These are phyloP conservation scores for Cyclotella cryptica DNA, from an alignment of 108 stramenopile species.

Conservation along the genomic window DNA sequence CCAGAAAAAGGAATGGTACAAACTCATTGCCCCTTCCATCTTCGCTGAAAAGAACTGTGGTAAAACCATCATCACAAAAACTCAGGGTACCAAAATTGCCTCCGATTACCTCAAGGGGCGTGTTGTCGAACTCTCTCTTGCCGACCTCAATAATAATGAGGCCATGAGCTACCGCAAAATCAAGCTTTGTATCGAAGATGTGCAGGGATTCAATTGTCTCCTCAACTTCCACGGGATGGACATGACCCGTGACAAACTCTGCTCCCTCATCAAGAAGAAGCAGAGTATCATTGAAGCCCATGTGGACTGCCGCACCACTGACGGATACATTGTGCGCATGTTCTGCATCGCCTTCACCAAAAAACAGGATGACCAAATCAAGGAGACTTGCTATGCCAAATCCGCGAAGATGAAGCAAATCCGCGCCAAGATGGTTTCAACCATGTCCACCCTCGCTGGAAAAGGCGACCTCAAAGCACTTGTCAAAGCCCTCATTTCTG, in stretches of 20 bases:
- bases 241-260: slow-evolving; percentile 99
- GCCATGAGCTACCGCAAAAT: slow-evolving; percentile 96
- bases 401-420: slow-evolving; percentile 95
- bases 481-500: slow-evolving; percentile 96
- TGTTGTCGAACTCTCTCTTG: slow-evolving; percentile 97
- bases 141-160: slow-evolving; percentile 97
- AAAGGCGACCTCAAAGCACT: slow-evolving; percentile 99
- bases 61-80: slow-evolving; percentile 99
- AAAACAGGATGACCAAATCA: slow-evolving; percentile 95
- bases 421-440: slow-evolving; percentile 97
- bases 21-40: slow-evolving; percentile 97
- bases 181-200: slow-evolving; percentile 98
- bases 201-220: slow-evolving; percentile 98
- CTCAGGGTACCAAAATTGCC: slow-evolving; percentile 98
- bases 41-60: slow-evolving; percentile 95
- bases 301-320: slow-evolving; percentile 98
- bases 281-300: slow-evolving; percentile 98
- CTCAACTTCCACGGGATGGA: slow-evolving; percentile 99
- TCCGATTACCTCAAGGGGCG: slow-evolving; percentile 98
- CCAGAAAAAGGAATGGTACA: slow-evolving; percentile 99
- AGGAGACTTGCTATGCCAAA: slow-evolving; percentile 98
- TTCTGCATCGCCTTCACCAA: slow-evolving; percentile 99
- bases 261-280: slow-evolving; percentile 99
- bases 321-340: slow-evolving; percentile 97
- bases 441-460: slow-evolving; percentile 95